Evolutionary conservation across 2,329 filamentous ascomycete species (phyloP), one percentile per base, ranked within the genome.

Genomic region (Phoma sp.): DNA sequence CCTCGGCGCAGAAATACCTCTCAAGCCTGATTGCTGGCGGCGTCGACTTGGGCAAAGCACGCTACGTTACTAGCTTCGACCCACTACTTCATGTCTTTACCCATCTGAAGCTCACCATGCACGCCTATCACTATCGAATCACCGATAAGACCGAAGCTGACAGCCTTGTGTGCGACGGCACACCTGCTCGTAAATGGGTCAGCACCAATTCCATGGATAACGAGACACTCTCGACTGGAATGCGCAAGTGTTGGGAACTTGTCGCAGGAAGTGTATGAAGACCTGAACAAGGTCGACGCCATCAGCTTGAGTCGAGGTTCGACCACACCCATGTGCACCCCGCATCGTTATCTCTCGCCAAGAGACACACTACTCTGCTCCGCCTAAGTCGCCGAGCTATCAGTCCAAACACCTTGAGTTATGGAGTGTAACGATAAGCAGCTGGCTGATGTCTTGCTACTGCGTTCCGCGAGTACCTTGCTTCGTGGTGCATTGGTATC

Each of bases 191-290:
- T 24, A 74, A 68, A 62, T 76, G 72, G 73, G 67, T 74, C 7
- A 57, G 58, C 33, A 62, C 60, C 55, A 62, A 61, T 25, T 40
- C 60, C 15, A 69, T 76, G 67, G 67, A 68, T n/a, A 31, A 57
- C 5, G 67, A 71, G 50, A 75, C 72, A 25, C 57, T 76, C 24
- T 74, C 72, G 21, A 75, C 72, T 2, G 73, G 73, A 21, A 76
- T 76, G 73, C 68, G 68, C 27, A 66, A 63, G 39, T 75, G 73
- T 56, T 75, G 73, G 73, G 60, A 63, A 3, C 58, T 73, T 1
- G 39, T 69, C 15, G 50, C 57, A 39, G 56, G 51, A 31, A 38
- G 13, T 0, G 6, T 19, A 21, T 45, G 35, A 45, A 2, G 12
- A 19, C 3, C 21, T 32, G 22, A 15, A 13, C 15, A 12, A 10